A percentile compares a stretch with the other conserved stretches of the same genome.
These are phyloP conservation scores for Sporothrix inflata DNA, from an alignment of 2,329 filamentous ascomycete genomes.

Conservation along the genomic window DNA sequence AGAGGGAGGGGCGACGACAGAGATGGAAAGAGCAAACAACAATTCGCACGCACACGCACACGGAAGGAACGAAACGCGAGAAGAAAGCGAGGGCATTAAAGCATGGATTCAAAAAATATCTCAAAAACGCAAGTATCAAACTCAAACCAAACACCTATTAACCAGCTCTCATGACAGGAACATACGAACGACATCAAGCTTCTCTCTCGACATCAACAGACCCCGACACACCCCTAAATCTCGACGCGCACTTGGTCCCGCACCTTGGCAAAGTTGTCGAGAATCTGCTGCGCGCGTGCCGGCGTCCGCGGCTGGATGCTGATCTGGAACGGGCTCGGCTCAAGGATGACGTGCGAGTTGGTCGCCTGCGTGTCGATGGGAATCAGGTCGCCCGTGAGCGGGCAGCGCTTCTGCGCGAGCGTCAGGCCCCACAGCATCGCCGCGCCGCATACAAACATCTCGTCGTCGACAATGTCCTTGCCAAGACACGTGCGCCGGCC, in stretches of 20 bases:
- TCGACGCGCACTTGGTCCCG: conserved; percentile 40
- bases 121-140: background rate
- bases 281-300: conserved; percentile 45
- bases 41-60: background rate
- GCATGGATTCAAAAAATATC: background rate
- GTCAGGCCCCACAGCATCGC: conserved; percentile 55
- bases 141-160: conserved; percentile 1
- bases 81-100: background rate
- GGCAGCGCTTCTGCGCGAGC: conserved; percentile 46
- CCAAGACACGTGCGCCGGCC: conserved; percentile 66
- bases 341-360: conserved; percentile 57
- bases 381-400: conserved; percentile 47
- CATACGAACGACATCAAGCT: background rate
- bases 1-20: background rate
- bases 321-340: conserved; percentile 53
- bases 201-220: background rate
- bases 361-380: conserved; percentile 55
- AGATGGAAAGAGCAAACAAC: background rate
- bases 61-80: background rate
- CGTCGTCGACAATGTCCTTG: conserved; percentile 64
- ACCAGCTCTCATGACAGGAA: conserved; percentile 1
- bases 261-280: conserved; percentile 44
- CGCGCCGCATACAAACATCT: conserved; percentile 56
- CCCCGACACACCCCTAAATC: conserved; percentile 15
- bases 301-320: conserved; percentile 48